These are phyloP conservation scores for Clitocybe nebularis DNA, from an alignment of 1,284 basidiomycete genomes.

Conservation along the genomic window DNA sequence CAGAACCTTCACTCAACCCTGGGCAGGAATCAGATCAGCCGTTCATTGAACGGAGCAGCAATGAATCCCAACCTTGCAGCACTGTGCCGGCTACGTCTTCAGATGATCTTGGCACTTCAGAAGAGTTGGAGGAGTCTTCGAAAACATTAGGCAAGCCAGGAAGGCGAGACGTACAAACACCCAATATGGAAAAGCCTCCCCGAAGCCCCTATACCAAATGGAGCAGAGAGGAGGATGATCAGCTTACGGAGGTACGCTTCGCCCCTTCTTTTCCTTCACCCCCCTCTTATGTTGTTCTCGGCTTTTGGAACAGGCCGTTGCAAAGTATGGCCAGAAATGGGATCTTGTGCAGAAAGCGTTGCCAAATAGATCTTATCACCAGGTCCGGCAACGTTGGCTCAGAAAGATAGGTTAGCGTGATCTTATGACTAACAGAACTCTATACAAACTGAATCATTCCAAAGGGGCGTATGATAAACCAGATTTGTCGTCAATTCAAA, in stretches of 20 bases:
- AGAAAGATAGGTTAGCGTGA: conserved; percentile 10
- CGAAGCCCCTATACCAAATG: not conserved
- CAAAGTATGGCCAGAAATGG: conserved; percentile 15
- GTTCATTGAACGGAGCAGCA: not conserved
- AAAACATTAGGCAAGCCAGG: not conserved
- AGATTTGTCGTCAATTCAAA: conserved; percentile 3
- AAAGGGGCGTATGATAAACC: conserved; percentile 1
- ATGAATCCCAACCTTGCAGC: not conserved
- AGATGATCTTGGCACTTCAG: not conserved
- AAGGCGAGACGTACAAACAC: not conserved
- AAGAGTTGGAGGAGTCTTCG: not conserved
- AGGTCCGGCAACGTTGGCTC: conserved; percentile 16
- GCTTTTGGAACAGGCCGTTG: conserved; percentile 10
- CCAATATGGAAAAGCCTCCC: not conserved
- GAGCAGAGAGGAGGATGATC: not conserved
- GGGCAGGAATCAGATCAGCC: not conserved
- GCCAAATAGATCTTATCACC: conserved; percentile 12
- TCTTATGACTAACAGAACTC: not conserved
- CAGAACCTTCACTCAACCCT: not conserved
- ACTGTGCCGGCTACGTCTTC: not conserved
- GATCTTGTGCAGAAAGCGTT: conserved; percentile 13
- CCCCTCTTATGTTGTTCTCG: not conserved
- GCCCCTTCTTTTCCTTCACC: not conserved
- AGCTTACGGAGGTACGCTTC: not conserved
- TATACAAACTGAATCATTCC: not conserved